These are phyloP conservation scores for Epipyxis sp. DNA, from an alignment of 108 stramenopile species.

Conservation along the genomic window DNA sequence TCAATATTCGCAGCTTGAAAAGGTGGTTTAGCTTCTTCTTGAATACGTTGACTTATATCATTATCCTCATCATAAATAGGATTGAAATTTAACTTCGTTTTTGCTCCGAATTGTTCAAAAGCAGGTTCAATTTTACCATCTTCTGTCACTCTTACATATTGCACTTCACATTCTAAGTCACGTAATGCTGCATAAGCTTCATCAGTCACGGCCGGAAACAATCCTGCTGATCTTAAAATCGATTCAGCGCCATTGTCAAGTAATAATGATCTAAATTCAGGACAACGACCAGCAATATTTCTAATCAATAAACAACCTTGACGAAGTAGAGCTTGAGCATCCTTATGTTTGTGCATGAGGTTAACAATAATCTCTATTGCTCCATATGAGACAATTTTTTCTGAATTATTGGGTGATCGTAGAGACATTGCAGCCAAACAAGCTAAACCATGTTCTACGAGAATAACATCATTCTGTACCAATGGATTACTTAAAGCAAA, in stretches of 20 bases:
- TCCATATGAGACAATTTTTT: slow-evolving; percentile 28
- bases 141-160: slow-evolving; percentile 19
- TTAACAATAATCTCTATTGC: slow-evolving; percentile 29
- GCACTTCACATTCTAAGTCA: slow-evolving; percentile 31
- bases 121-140: slow-evolving; percentile 1
- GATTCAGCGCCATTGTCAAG: slow-evolving; percentile 42
- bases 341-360: slow-evolving; percentile 38
- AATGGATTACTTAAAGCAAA: background rate
- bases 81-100: slow-evolving; percentile 7
- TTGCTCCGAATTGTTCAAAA: slow-evolving; percentile 17
- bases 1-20: slow-evolving; percentile 16
- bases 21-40: slow-evolving; percentile 14
- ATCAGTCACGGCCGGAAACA: slow-evolving; percentile 13
- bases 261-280: slow-evolving; percentile 21
- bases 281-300: slow-evolving; percentile 46
- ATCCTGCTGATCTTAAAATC: slow-evolving; percentile 13
- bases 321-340: slow-evolving; percentile 28
- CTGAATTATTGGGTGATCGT: slow-evolving; percentile 37
- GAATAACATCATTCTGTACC: slow-evolving; percentile 26
- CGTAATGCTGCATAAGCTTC: slow-evolving; percentile 38
- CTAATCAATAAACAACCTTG: slow-evolving; percentile 46
- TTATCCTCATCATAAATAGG: slow-evolving; percentile 12
- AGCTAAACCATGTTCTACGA: slow-evolving; percentile 46
- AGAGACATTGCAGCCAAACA: slow-evolving; percentile 47
- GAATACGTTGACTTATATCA: slow-evolving; percentile 19